A percentile compares a stretch with the other conserved stretches of the same genome.
These are phyloP conservation scores for Lomentospora prolificans DNA, from an alignment of 2,329 filamentous ascomycete genomes.

Conservation along the genomic window DNA sequence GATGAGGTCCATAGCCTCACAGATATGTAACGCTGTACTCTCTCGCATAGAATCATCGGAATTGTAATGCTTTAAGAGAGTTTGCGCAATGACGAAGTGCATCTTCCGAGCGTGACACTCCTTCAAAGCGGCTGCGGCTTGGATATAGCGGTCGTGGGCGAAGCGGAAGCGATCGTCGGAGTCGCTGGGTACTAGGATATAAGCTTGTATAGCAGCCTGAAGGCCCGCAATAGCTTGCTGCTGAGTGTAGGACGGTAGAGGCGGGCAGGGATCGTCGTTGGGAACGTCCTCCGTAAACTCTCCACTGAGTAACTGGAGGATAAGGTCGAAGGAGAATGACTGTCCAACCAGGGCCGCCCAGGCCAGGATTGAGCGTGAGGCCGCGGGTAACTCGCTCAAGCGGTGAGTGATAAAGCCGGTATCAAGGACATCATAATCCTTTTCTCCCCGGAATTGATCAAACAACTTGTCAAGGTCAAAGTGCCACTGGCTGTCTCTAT, in stretches of 20 bases:
- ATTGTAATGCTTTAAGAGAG: conserved; percentile 61
- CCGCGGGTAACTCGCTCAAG: conserved; percentile 63
- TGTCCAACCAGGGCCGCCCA: conserved; percentile 81
- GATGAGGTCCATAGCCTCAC: conserved; percentile 66
- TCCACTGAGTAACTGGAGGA: conserved; percentile 66
- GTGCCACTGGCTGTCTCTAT: conserved; percentile 70
- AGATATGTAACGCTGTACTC: conserved; percentile 71
- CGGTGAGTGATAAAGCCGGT: conserved; percentile 74
- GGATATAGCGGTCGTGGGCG: conserved; percentile 77
- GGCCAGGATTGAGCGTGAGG: conserved; percentile 67
- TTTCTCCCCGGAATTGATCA: conserved; percentile 69
- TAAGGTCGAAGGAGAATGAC: conserved; percentile 72
- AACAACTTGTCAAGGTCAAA: conserved; percentile 82
- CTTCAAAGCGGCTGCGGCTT: conserved; percentile 60
- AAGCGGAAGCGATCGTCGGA: conserved; percentile 83
- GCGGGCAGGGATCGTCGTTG: conserved; percentile 26
- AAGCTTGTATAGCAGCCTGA: conserved; percentile 71
- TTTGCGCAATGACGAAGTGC: conserved; percentile 83
- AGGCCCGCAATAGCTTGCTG: conserved; percentile 65
- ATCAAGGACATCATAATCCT: conserved; percentile 70
- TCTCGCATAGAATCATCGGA: conserved; percentile 56
- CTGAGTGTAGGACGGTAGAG: conserved; percentile 38
- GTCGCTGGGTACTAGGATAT: conserved; percentile 71
- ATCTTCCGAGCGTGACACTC: conserved; percentile 66
- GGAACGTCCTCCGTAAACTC: conserved; percentile 55